Conservation (phyloP, 2,329 filamentous ascomycete genomes). For the Seiridium cupressi region DNA sequence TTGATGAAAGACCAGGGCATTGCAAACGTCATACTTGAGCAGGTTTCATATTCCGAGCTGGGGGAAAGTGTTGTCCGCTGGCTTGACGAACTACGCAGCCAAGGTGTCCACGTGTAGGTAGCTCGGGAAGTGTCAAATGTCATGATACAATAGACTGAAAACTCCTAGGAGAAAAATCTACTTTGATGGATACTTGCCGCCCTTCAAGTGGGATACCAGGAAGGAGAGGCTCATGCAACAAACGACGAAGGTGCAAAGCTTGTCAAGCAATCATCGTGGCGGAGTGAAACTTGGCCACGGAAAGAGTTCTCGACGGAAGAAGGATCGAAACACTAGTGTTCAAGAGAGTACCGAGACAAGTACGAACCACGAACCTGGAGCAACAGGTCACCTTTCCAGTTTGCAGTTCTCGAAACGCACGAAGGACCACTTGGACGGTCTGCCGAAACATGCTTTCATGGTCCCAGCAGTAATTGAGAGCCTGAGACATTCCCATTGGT, state of each 20-base stretch:
- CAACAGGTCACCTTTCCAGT: not conserved
- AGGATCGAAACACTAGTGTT: too few species aligned
- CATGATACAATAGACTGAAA: not conserved
- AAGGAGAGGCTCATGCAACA: slow-evolving; percentile 54
- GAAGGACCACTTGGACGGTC: slow-evolving; percentile 17
- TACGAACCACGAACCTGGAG: too few species aligned
- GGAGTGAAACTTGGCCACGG: slow-evolving; percentile 13
- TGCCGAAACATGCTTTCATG: slow-evolving; percentile 61
- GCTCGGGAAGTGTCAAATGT: slow-evolving; percentile 1
- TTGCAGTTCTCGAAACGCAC: not conserved
- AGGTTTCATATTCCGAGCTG: not conserved
- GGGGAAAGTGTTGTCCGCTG: slow-evolving; percentile 58
- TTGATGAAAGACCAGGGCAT: slow-evolving; percentile 40
- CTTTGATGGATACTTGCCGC: slow-evolving; percentile 82
- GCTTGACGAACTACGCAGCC: slow-evolving; percentile 56
- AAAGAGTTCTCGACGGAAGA: not conserved
- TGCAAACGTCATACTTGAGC: slow-evolving; percentile 47
- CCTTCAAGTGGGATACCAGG: slow-evolving; percentile 61
- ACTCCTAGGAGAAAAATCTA: slow-evolving; percentile 63
- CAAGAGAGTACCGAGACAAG: too few species aligned
- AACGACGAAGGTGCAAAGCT: slow-evolving; percentile 44
- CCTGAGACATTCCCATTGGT: slow-evolving; percentile 48
- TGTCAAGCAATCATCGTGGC: slow-evolving; percentile 39
- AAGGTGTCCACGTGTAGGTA: slow-evolving; percentile 62
- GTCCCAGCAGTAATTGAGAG: slow-evolving; percentile 76